phyloP scores from a whole-genome alignment of 2,329 filamentous ascomycete species.

The Endothia cerciana region DNA sequence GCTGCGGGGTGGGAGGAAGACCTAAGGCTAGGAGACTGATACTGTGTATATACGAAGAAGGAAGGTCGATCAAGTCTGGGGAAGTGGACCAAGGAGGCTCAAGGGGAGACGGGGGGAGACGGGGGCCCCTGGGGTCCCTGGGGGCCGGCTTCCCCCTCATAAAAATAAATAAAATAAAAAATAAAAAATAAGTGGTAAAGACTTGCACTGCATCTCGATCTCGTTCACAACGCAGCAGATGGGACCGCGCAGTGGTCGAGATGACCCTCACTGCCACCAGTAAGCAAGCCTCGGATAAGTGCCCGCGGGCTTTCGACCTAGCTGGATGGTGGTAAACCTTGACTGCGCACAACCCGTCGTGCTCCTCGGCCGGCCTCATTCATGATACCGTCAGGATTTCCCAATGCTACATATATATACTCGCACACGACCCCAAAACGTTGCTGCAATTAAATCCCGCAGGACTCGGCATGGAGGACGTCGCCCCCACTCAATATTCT shows the following conservation, averaged over 20 bases:
- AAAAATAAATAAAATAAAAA: too few relatives aligned
- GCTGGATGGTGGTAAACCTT: not conserved
- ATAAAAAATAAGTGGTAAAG: too few relatives aligned
- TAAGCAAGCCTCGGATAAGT: not conserved
- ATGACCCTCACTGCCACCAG: not conserved
- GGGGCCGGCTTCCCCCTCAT: too few relatives aligned
- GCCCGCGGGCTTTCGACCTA: not conserved
- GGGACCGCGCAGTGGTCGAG: not conserved
- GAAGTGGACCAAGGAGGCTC: not conserved
- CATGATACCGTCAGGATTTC: not conserved
- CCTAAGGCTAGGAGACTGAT: too few relatives aligned
- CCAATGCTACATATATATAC: not conserved
- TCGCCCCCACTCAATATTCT: not conserved
- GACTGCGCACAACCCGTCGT: not conserved
- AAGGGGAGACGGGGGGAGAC: not conserved
- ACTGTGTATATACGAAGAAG: too few relatives aligned
- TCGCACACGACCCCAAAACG: not conserved
- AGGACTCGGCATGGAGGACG: not conserved
- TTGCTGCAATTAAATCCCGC: not conserved
- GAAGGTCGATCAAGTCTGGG: too few relatives aligned
- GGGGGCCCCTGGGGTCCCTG: too few relatives aligned
- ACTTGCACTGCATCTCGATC: too few relatives aligned
- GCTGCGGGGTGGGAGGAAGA: too few relatives aligned
- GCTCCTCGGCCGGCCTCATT: not conserved
- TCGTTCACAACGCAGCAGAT: not conserved